A percentile compares a stretch with the other conserved stretches of the same genome.
These are phyloP conservation scores for Vitis riparia DNA, from an alignment of 164 flowering plant genomes.

Conservation along the genomic window DNA sequence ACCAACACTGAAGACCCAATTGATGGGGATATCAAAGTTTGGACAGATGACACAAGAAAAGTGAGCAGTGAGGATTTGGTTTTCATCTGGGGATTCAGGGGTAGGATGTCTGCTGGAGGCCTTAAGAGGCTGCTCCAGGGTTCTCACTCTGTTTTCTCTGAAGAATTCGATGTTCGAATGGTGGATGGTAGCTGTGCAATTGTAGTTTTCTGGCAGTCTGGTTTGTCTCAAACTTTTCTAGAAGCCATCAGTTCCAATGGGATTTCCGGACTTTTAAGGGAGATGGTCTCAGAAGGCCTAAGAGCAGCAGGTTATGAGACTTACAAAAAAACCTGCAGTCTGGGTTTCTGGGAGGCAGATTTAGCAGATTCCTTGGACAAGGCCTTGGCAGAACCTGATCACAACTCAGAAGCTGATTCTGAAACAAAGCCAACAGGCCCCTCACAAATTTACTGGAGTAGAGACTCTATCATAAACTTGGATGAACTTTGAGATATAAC, in stretches of 20 bases:
- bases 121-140: slow-evolving; percentile 46
- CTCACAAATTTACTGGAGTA: slow-evolving; percentile 37
- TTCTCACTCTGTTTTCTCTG: slow-evolving; percentile 51
- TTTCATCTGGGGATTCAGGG: slow-evolving; percentile 79
- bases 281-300: slow-evolving; percentile 63
- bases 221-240: slow-evolving; percentile 43
- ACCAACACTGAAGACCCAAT: slow-evolving; percentile 23
- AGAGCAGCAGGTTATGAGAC: slow-evolving; percentile 59
- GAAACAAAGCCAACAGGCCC: slow-evolving; percentile 10
- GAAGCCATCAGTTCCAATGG: slow-evolving; percentile 39
- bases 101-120: slow-evolving; percentile 42
- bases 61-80: slow-evolving; percentile 49
- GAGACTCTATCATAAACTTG: slow-evolving; percentile 47
- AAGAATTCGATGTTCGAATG: slow-evolving; percentile 65
- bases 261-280: slow-evolving; percentile 34
- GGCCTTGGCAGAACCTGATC: slow-evolving; percentile 26
- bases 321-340: slow-evolving; percentile 51
- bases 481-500: slow-evolving; percentile 49
- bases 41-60: slow-evolving; percentile 37
- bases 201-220: slow-evolving; percentile 59
- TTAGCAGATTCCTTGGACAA: slow-evolving; percentile 68
- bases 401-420: slow-evolving; percentile 11
- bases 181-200: slow-evolving; percentile 73
- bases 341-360: slow-evolving; percentile 53
- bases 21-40: slow-evolving; percentile 35